A percentile compares a stretch with the other conserved stretches of the same genome.
phyloP scores from a whole-genome alignment of 2,329 filamentous ascomycete species.

The Cadophora malorum region DNA sequence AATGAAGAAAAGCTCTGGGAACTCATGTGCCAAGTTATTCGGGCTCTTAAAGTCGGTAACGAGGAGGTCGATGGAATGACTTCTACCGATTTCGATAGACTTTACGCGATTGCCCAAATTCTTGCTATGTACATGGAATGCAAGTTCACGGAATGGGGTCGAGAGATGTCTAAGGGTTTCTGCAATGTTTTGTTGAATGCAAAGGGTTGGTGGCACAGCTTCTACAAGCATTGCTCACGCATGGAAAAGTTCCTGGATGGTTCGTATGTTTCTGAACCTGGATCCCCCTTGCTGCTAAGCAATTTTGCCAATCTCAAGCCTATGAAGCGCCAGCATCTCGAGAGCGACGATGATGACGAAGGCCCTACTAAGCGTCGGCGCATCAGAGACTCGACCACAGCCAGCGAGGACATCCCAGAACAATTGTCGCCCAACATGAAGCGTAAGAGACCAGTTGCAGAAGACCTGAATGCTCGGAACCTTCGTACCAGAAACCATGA shows the following conservation, averaged over 20 bases:
- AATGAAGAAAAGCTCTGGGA: constrained; percentile 26
- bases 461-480: constrained; percentile 53
- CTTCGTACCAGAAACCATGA: constrained; percentile 61
- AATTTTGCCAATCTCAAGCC: not conserved
- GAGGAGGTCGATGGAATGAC: constrained; percentile 29
- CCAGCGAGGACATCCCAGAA: constrained; percentile 22
- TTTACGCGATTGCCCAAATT: constrained; percentile 39
- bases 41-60: constrained; percentile 5
- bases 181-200: not conserved
- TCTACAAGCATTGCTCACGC: constrained; percentile 28
- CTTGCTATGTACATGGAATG: constrained; percentile 11
- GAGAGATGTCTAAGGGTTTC: not conserved
- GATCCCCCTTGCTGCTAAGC: not conserved
- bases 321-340: not conserved
- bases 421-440: constrained; percentile 35
- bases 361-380: constrained; percentile 28
- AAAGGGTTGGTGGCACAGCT: constrained; percentile 22
- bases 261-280: not conserved
- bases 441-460: constrained; percentile 51
- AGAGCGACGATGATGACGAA: constrained; percentile 37
- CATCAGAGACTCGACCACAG: not conserved
- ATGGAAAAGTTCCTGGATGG: constrained; percentile 24
- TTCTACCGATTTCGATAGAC: constrained; percentile 24
- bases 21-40: constrained; percentile 29
- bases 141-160: not conserved